These are phyloP conservation scores for Eucalyptus cloeziana DNA, from an alignment of 345 rosid species.

Conservation along the genomic window DNA sequence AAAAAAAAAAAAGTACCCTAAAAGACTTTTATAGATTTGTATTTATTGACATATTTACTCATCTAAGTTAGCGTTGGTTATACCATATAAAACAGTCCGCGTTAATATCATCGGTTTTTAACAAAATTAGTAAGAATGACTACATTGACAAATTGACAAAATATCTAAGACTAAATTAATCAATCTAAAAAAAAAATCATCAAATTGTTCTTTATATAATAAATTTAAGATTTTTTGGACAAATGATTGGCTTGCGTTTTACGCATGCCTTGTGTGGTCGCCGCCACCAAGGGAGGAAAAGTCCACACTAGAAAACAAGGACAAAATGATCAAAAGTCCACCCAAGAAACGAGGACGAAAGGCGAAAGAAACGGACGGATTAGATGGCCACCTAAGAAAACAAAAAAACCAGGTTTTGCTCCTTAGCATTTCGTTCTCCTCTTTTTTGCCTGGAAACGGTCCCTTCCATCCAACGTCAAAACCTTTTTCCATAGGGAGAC, in stretches of 20 bases:
- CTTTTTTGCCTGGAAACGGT: not conserved
- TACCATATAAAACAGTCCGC: rapidly evolving
- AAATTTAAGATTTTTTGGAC: rapidly evolving
- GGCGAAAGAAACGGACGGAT: not conserved
- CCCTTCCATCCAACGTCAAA: not conserved
- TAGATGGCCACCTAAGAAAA: not conserved
- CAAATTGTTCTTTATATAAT: no score
- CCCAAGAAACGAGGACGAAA: not conserved
- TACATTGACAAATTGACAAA: rapidly evolving
- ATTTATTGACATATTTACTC: no score
- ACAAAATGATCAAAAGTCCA: not conserved
- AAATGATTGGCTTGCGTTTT: not conserved
- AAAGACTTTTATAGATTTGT: no score
- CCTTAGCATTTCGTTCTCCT: not conserved
- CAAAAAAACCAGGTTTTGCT: not conserved
- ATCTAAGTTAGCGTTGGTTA: rapidly evolving
- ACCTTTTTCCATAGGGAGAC: not conserved
- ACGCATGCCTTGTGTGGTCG: not conserved
- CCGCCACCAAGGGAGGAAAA: not conserved
- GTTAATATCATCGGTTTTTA: not conserved
- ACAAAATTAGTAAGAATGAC: not conserved
- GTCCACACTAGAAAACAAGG: not conserved
- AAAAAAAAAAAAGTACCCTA: no score
- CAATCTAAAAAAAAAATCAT: rapidly evolving
- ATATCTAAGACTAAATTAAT: no score